Conservation (phyloP, 2,329 filamentous ascomycete genomes). For the Gnomoniopsis sp. region DNA sequence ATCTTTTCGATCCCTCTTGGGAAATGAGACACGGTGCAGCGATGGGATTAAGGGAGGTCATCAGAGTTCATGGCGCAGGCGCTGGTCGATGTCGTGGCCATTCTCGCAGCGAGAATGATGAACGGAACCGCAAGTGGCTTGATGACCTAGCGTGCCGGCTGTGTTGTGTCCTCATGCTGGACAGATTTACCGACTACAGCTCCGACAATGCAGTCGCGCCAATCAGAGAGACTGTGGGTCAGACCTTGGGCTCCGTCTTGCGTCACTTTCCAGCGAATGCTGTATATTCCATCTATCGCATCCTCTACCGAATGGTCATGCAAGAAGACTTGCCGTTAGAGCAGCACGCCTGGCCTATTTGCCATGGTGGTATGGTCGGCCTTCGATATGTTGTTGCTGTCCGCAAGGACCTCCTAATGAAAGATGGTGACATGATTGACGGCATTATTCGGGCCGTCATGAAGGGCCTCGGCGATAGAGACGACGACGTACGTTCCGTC, state of each 20-base stretch:
- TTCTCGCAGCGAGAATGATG: constrained; percentile 70
- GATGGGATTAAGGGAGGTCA: constrained; percentile 87
- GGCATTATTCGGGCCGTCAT: constrained; percentile 90
- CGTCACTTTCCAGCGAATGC: constrained; percentile 77
- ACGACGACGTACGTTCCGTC: constrained; percentile 95
- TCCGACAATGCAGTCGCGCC: constrained; percentile 96
- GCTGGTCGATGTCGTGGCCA: constrained; percentile 76
- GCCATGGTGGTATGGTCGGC: constrained; percentile 97
- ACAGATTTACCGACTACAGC: constrained; percentile 96
- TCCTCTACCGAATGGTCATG: constrained; percentile 88
- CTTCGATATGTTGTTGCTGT: constrained; percentile 93
- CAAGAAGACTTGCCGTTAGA: constrained; percentile 75
- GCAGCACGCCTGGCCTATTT: constrained; percentile 84
- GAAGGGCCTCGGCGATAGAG: constrained; percentile 84
- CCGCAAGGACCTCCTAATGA: constrained; percentile 83
- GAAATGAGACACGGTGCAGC: constrained; percentile 94
- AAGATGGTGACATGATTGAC: constrained; percentile 83
- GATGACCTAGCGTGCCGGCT: constrained; percentile 94
- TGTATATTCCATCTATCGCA: constrained; percentile 79
- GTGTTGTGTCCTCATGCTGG: constrained; percentile 94
- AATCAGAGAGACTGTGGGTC: constrained; percentile 91
- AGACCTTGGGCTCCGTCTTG: constrained; percentile 84
- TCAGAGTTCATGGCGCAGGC: constrained; percentile 86
- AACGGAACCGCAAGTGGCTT: constrained; percentile 79
- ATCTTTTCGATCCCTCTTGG: constrained; percentile 92